Percentiles rank a stretch among this genome's conserved stretches.
Conservation (phyloP, 202 grass and related monocot species). For the Digitaria exilis region DNA sequence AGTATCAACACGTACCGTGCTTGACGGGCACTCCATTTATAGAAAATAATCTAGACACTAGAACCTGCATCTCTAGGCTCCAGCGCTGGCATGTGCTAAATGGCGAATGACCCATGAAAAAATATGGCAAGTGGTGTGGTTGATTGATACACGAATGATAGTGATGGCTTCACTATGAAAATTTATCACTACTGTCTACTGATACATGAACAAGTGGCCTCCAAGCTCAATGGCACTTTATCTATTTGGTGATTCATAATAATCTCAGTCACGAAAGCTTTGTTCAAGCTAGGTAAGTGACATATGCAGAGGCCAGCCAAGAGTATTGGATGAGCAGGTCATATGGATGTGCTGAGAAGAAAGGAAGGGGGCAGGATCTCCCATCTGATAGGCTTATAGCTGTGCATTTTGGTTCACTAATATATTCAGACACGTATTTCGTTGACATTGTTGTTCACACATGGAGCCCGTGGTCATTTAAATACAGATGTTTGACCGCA, state of each 20-base stretch:
- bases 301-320: neutral
- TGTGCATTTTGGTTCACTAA: neutral
- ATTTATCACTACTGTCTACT: neutral
- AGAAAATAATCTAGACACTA: neutral
- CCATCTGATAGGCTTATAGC: neutral
- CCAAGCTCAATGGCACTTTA: slow-evolving; percentile 7
- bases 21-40: neutral
- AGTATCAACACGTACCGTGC: neutral
- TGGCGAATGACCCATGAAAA: no score
- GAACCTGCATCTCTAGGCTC: neutral
- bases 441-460: neutral
- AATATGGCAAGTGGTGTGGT: neutral
- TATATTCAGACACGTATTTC: neutral
- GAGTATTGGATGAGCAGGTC: neutral
- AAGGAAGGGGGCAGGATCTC: neutral
- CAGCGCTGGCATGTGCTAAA: neutral
- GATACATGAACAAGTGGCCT: slow-evolving; percentile 8
- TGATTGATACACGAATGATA: slow-evolving; percentile 1
- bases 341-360: neutral
- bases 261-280: slow-evolving; percentile 17
- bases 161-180: neutral
- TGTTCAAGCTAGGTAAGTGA: neutral
- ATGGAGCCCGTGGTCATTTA: neutral
- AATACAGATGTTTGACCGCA: neutral
- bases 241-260: neutral